These are phyloP conservation scores for Neurospora africana DNA, from an alignment of 495 filamentous ascomycete genomes.

Conservation along the genomic window DNA sequence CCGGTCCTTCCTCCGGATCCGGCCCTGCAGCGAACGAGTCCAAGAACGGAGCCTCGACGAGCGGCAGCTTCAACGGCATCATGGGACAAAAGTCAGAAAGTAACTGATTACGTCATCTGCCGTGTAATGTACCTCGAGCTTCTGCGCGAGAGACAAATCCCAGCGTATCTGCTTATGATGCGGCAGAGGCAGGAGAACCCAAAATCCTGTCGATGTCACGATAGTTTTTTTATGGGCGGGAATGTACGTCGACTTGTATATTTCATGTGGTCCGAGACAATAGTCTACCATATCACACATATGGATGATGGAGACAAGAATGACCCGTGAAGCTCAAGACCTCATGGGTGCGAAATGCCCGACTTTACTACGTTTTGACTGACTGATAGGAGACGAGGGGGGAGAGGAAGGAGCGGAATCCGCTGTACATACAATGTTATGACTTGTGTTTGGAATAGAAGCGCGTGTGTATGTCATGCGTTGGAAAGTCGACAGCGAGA, in stretches of 20 bases:
- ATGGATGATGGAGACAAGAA: neutral
- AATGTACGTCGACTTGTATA: neutral
- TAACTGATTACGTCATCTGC: constrained; percentile 6
- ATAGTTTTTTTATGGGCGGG: neutral
- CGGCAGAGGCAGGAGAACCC: neutral
- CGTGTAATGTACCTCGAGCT: neutral
- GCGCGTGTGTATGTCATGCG: neutral
- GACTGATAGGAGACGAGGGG: neutral
- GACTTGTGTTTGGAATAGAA: neutral
- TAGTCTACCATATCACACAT: neutral
- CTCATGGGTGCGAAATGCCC: neutral
- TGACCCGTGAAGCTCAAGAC: neutral
- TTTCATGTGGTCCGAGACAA: neutral
- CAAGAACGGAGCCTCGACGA: constrained; percentile 37
- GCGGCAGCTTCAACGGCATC: constrained; percentile 34
- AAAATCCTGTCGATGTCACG: neutral
- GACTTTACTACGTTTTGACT: neutral
- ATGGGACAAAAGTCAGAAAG: constrained; percentile 34
- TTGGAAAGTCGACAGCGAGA: neutral
- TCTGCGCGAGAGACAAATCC: neutral
- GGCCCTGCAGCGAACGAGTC: constrained; percentile 23
- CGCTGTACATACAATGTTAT: neutral
- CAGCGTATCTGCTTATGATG: neutral
- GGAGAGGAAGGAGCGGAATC: neutral
- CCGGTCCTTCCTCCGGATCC: constrained; percentile 19